phyloP scores from a whole-genome alignment of 2,329 filamentous ascomycete genomes.

The Aspergillus sp. region DNA sequence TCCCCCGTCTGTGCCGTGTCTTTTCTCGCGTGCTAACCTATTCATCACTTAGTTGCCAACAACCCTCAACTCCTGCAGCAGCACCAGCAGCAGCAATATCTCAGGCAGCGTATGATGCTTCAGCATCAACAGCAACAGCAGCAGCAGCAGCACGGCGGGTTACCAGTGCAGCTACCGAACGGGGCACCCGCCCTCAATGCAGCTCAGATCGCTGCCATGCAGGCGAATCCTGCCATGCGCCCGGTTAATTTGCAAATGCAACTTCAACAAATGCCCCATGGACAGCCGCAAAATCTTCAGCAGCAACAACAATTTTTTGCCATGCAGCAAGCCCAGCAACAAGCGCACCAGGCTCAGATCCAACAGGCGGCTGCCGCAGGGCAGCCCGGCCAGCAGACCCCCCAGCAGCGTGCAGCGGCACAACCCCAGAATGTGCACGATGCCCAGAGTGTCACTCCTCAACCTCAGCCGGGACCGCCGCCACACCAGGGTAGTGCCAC shows the following conservation, averaged over 20 bases:
- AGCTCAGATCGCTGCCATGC: constrained; percentile 48
- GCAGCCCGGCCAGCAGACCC: constrained; percentile 41
- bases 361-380: constrained; percentile 30
- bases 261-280: constrained; percentile 44
- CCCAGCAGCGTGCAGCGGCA: constrained; percentile 44
- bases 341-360: constrained; percentile 36
- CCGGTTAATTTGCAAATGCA: constrained; percentile 43
- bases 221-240: constrained; percentile 43
- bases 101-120: constrained; percentile 34
- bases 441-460: constrained; percentile 44
- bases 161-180: constrained; percentile 45
- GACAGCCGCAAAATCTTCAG: constrained; percentile 46
- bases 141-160: constrained; percentile 37
- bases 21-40: not conserved
- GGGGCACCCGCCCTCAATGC: constrained; percentile 43
- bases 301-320: constrained; percentile 43
- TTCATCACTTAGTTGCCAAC: constrained; percentile 35
- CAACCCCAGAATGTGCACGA: constrained; percentile 48
- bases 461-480: constrained; percentile 45
- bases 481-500: constrained; percentile 42
- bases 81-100: constrained; percentile 35
- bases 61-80: constrained; percentile 52
- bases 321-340: constrained; percentile 38
- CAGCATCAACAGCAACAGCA: constrained; percentile 37
- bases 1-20: not conserved